Evolutionary conservation across 441 rosid species (phyloP).

Genomic region (Populus trichocarpa): DNA sequence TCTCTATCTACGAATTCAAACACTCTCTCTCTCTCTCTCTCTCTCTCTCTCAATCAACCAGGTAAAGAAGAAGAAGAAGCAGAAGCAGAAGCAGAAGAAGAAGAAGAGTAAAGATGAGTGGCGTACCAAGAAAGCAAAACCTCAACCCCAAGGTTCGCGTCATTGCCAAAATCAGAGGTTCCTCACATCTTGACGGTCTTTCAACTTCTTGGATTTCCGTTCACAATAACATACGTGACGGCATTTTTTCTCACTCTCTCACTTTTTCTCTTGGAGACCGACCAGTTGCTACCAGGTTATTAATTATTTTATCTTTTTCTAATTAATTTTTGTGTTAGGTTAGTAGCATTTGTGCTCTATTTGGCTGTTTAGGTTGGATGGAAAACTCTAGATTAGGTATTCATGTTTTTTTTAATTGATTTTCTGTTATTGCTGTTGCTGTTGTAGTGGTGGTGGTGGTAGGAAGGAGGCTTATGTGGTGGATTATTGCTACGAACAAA

Average conservation of each 20-base stretch:
- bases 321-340: not conserved
- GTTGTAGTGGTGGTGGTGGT: slow-evolving; percentile 37
- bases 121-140: too few relatives aligned
- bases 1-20: not conserved
- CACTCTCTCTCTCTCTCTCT: too few relatives aligned
- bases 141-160: slow-evolving; percentile 37
- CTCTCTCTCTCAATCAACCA: too few relatives aligned
- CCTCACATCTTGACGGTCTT: slow-evolving; percentile 23
- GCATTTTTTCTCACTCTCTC: slow-evolving; percentile 26
- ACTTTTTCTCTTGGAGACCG: slow-evolving; percentile 45
- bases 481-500: slow-evolving; percentile 50
- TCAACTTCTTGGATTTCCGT: slow-evolving; percentile 33
- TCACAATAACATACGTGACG: slow-evolving; percentile 41
- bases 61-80: too few relatives aligned
- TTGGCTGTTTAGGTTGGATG: not conserved
- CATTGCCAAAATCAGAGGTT: slow-evolving; percentile 55
- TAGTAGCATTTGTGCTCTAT: too few relatives aligned
- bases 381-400: not conserved
- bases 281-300: slow-evolving; percentile 29
- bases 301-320: not conserved
- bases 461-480: slow-evolving; percentile 42
- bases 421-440: not conserved
- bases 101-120: too few relatives aligned
- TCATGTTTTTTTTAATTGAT: not conserved
- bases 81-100: too few relatives aligned